These are phyloP conservation scores for Nakataea oryzae DNA, from an alignment of 2,329 filamentous ascomycete species.

Conservation along the genomic window DNA sequence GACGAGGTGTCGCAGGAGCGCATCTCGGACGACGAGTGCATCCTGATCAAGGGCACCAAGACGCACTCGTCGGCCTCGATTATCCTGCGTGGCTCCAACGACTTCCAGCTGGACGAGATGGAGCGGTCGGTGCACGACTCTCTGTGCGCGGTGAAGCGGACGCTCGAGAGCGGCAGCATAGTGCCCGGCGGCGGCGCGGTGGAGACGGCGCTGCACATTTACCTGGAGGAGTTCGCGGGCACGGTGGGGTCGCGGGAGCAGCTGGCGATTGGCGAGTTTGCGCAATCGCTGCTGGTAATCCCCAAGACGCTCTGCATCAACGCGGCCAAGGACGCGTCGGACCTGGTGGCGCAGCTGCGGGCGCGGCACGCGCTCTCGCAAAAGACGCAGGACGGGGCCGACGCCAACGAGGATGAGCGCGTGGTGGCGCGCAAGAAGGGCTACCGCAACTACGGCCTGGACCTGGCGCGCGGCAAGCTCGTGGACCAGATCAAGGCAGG, in stretches of 20 bases:
- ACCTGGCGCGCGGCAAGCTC: slow-evolving; percentile 80
- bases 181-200: slow-evolving; percentile 94
- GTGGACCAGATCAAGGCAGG: slow-evolving; percentile 90
- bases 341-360: slow-evolving; percentile 90
- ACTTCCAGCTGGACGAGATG: slow-evolving; percentile 97
- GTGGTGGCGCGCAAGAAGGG: slow-evolving; percentile 85
- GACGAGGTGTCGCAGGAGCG: slow-evolving; percentile 97
- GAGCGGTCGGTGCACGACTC: slow-evolving; percentile 97
- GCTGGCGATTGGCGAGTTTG: slow-evolving; percentile 95
- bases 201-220: slow-evolving; percentile 98
- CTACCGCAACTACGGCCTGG: slow-evolving; percentile 97
- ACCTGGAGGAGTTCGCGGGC: slow-evolving; percentile 95
- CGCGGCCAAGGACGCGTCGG: slow-evolving; percentile 90
- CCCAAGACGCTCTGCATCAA: slow-evolving; percentile 96
- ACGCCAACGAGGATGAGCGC: slow-evolving; percentile 78
- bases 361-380: slow-evolving; percentile 91
- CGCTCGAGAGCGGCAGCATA: slow-evolving; percentile 90
- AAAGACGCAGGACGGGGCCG: slow-evolving; percentile 69
- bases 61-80: slow-evolving; percentile 88
- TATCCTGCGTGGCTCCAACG: slow-evolving; percentile 90
- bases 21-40: slow-evolving; percentile 98
- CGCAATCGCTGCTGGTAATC: slow-evolving; percentile 84
- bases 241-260: slow-evolving; percentile 96
- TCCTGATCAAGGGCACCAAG: slow-evolving; percentile 92
- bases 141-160: slow-evolving; percentile 92